Evolutionary conservation across 345 rosid species (phyloP).

Genomic region (Sonneratia alba): DNA sequence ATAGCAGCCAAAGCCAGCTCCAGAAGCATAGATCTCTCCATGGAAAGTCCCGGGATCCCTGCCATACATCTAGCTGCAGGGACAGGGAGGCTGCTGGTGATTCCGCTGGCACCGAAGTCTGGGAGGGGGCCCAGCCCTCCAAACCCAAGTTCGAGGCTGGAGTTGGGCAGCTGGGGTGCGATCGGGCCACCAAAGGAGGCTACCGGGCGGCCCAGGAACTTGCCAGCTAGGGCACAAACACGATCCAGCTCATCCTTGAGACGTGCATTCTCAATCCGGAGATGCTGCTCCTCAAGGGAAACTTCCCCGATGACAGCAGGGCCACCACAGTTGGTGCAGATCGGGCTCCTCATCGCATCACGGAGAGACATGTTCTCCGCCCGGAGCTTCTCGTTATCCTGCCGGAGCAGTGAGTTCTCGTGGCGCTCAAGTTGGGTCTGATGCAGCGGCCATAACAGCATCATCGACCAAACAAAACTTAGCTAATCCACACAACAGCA

Average conservation of each 20-base stretch:
- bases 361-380: constrained; percentile 86
- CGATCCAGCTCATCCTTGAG: constrained; percentile 83
- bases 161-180: constrained; percentile 45
- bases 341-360: constrained; percentile 85
- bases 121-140: constrained; percentile 28
- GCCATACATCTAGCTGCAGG: constrained; percentile 19
- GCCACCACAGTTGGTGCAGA: constrained; percentile 83
- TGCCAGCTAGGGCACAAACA: constrained; percentile 76
- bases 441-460: neutral
- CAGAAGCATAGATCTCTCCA: constrained; percentile 62
- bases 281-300: constrained; percentile 84
- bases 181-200: constrained; percentile 30
- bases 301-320: constrained; percentile 73
- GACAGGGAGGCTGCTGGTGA: constrained; percentile 25
- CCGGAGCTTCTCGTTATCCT: constrained; percentile 85
- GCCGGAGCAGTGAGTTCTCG: constrained; percentile 71
- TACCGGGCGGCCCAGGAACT: constrained; percentile 77
- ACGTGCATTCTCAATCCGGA: constrained; percentile 74
- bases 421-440: constrained; percentile 56
- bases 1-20: constrained; percentile 78
- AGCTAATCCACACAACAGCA: neutral
- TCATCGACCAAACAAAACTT: neutral
- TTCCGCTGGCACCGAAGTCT: constrained; percentile 47
- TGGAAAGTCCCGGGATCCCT: constrained; percentile 41
- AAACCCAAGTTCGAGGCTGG: constrained; percentile 72